Base-by-base conservation (phyloP, 129 eudicot genomes). In the carrot (Daucus carota) region DNA sequence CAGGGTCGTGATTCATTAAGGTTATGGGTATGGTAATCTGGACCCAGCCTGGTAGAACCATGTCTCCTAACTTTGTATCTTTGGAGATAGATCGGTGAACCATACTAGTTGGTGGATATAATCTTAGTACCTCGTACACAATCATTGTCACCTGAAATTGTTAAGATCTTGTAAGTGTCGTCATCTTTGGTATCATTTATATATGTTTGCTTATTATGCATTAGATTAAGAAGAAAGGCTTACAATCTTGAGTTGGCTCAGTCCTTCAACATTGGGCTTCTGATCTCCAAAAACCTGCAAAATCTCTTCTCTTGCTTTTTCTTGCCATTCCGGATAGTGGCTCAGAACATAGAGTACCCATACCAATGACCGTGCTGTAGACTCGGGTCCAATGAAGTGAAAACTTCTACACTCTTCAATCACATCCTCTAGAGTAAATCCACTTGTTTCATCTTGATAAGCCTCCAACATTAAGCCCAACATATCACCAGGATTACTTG, bases 131-230 rank as follows among this genome's bases (percentile, higher is more conserved):
- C 43, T 85, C 88, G n/a, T 78, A n/a, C 3, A 85, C 38, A 50
- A 81, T 81, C 88, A 84, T 81, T 7, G 85, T 84, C 28, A 84
- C 79, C 84, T 84, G 71, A 34, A 68, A 68, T 18, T 13, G 36
- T 67, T 29, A 29, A 34, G 3, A 66, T 13, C 9, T 31, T 65
- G 2, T 45, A n/a, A n/a, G 50, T 45, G 50, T 45, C 50, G 15
- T n/a, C n/a, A n/a, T n/a, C n/a, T n/a, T n/a, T n/a, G n/a, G n/a
- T n/a, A n/a, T n/a, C n/a, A n/a, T n/a, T n/a, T 2, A 15, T 36
- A 36, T 36, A 36, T 65, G 22, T 20, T 31, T 65, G 71, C 14
- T n/a, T 26, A 60, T 4, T 40, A 40, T 40, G 4, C 29, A 60
- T 22, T 2, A 63, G 70, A 63, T 22, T 17, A 16, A 1, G 44